A percentile compares a stretch with the other conserved stretches of the same genome.
These are phyloP conservation scores for Trichoderma brevicompactum DNA, from an alignment of 2,329 filamentous ascomycete species.

Conservation along the genomic window DNA sequence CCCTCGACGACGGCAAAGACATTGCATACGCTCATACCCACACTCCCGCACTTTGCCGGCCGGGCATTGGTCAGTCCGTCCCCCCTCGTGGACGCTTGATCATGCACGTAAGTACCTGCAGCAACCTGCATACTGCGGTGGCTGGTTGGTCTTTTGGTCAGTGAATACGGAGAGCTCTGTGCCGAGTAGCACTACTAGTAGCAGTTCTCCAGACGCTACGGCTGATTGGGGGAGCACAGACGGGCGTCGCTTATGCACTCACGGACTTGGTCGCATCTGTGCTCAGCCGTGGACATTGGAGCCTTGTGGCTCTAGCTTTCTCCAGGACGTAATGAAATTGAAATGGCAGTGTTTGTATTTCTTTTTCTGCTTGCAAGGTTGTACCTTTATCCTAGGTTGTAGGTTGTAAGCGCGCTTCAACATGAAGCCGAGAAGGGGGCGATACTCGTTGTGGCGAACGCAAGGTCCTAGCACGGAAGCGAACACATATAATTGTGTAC, in stretches of 20 bases:
- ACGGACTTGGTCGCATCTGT: background rate
- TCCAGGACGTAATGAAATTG: no score
- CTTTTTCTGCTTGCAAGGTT: background rate
- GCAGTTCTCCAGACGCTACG: background rate
- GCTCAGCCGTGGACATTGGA: background rate
- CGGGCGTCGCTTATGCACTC: background rate
- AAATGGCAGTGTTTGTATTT: no score
- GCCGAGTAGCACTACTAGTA: background rate
- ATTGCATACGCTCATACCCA: conserved; percentile 21
- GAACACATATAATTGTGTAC: no score
- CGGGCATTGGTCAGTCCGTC: conserved; percentile 15
- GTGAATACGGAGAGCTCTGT: background rate
- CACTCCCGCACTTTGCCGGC: background rate
- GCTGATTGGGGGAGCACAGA: conserved; percentile 9
- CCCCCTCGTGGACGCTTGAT: conserved; percentile 17
- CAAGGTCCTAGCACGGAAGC: no score
- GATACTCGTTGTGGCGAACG: no score
- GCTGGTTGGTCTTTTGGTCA: conserved; percentile 12
- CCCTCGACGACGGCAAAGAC: background rate
- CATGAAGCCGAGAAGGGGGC: no score
- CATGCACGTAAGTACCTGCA: conserved; percentile 29
- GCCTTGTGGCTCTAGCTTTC: background rate
- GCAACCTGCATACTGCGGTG: conserved; percentile 21
- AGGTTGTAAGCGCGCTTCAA: no score
- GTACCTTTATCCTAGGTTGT: no score